Conservation (phyloP, 1,139 yeast species). For the Candida tetrigidarum region DNA sequence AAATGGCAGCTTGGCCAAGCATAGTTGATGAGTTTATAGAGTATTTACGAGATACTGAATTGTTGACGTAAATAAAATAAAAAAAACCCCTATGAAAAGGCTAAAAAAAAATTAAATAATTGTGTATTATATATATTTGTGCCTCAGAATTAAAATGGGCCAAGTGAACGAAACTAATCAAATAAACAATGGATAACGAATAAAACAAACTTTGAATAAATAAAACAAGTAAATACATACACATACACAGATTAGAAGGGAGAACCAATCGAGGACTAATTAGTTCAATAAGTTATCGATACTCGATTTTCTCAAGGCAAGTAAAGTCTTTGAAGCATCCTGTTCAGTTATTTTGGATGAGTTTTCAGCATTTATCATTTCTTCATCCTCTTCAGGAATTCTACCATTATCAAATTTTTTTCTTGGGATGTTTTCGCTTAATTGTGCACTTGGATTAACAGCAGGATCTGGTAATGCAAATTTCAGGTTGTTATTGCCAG, state of each 20-base stretch:
- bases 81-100: neutral
- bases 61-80: slow-evolving; percentile 15
- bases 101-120: slow-evolving; percentile 8
- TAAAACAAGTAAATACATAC: neutral
- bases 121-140: neutral
- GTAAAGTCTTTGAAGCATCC: slow-evolving; percentile 46
- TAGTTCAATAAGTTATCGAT: slow-evolving; percentile 46
- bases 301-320: slow-evolving; percentile 48
- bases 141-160: neutral
- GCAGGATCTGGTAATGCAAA: slow-evolving; percentile 50
- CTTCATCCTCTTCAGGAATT: slow-evolving; percentile 23
- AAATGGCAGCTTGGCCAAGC: slow-evolving; percentile 90
- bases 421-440: slow-evolving; percentile 26
- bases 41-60: slow-evolving; percentile 41
- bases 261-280: slow-evolving; percentile 1
- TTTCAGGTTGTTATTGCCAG: slow-evolving; percentile 12
- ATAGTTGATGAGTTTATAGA: slow-evolving; percentile 85
- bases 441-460: slow-evolving; percentile 20
- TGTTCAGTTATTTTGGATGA: slow-evolving; percentile 25
- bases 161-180: neutral
- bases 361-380: slow-evolving; percentile 6
- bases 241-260: slow-evolving; percentile 2
- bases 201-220: neutral
- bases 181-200: neutral
- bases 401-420: slow-evolving; percentile 31